Evolutionary conservation across 257 asterid species (phyloP), one percentile per base, ranked within the genome.

Genomic region (Hygrophila difformis): DNA sequence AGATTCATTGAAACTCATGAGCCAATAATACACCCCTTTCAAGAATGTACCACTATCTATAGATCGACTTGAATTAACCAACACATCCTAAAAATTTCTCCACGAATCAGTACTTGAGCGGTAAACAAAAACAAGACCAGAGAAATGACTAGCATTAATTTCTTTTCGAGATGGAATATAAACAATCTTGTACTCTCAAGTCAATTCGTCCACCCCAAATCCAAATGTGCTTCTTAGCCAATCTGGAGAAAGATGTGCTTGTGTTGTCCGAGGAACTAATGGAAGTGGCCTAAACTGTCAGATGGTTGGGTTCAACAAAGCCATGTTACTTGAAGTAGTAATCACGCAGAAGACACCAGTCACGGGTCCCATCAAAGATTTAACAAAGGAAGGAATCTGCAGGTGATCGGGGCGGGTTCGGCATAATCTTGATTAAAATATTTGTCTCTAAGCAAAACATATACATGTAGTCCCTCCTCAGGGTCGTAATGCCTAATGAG

Each of bases 21-120:
- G 60, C 83, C 79, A 75, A 33, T 71, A 75, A 29, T 75, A 75
- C 35, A 57, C 56, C 9, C 79, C 79, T 21, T 75, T 60, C 59
- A 71, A 44, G 54, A 47, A 75, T 1, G 76, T 65, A 42, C 65
- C 60, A 22, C 52, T 59, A 28, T 22, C 35, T 12, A 61, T 19
- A 5, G 49, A 9, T 0, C 36, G 57, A 0, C 76, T 57, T 23
- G 63, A 42, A 26, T 56, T 64, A 13, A 54, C 49, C 57, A 62
- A 15, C 23, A 50, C 49, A 21, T 59, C 76, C 50, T 71, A 69
- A n/a, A 52, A 59, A 31, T 46, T 49, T 48, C 55, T 65, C 83
- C 79, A 75, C 0, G 72, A 67, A 52, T 71, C 70, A 17, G 39
- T 67, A 38, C 68, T 35, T 2, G 70, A 44, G 26, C 44, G 64